Percentiles rank a stretch among this genome's conserved stretches.
Conservation (phyloP, 306 rosid species). For the Gastrolobium bilobum region DNA sequence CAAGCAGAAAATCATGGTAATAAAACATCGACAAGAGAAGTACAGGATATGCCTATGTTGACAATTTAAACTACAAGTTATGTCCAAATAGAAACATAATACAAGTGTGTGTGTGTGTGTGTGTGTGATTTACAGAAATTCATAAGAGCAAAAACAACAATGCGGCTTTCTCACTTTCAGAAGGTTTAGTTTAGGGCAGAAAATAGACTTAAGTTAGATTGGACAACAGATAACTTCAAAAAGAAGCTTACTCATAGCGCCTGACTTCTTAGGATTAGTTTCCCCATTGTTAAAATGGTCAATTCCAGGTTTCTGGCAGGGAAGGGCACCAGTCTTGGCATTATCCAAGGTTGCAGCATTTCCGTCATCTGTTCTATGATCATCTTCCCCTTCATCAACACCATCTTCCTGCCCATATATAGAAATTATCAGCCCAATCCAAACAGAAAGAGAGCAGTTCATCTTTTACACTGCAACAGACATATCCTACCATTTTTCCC, state of each 20-base stretch:
- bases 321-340: constrained; percentile 46
- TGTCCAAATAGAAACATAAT: neutral
- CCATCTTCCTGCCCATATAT: constrained; percentile 63
- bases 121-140: neutral
- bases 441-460: constrained; percentile 14
- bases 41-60: neutral
- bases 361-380: constrained; percentile 55
- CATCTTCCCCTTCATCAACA: constrained; percentile 55
- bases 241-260: constrained; percentile 80
- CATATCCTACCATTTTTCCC: neutral
- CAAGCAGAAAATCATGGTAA: constrained; percentile 20
- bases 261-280: constrained; percentile 78
- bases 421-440: constrained; percentile 40
- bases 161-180: constrained; percentile 4
- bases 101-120: neutral
- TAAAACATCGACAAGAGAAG: constrained; percentile 11
- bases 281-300: constrained; percentile 79
- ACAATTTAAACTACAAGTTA: neutral
- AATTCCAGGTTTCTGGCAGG: constrained; percentile 62
- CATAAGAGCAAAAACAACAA: constrained; percentile 7
- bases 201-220: constrained; percentile 16
- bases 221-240: constrained; percentile 29
- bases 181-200: constrained; percentile 27
- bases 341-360: constrained; percentile 47
- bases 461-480: neutral